Evolutionary conservation across 768 basidiomycete species (phyloP), one percentile per base, ranked within the genome.

Genomic region (Agrocybe praecox): DNA sequence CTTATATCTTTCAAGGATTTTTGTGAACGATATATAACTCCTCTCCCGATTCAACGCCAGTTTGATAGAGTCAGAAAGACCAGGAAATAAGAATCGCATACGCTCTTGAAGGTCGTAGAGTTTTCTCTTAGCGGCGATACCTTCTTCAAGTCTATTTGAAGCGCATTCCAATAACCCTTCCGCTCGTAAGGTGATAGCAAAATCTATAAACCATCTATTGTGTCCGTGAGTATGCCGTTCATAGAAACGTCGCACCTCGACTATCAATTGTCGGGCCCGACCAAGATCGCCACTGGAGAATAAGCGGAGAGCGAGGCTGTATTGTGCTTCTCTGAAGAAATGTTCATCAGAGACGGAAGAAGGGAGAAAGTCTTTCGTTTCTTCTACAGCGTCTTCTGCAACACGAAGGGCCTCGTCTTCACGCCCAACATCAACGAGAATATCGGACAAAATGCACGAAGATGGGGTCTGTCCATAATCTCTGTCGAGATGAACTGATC

Each of bases 151-250:
- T 29, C 29, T 18, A 23, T 52, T 56, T 6, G 17, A 21, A 6
- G 55, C 49, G 22, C 59, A 61, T 51, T 53, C 44, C 21, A 56
- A 21, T 5, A 61, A 33, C 0, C 52, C 52, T n/a, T 44, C 22
- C 10, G 23, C 17, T n/a, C 56, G 47, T 2, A 57, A 22, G 18
- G 46, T 44, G 18, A 44, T 33, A 17, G 56, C 53, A 5, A 57
- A 45, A n/a, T 49, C 24, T 23, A 50, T 46, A 23, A 23, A 57
- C 14, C 21, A 29, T 46, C 52, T 55, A 18, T 61, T 53, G 23
- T 48, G 55, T 12, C n/a, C 18, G 24, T 50, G 51, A 6, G 48
- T 22, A 15, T 21, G 22, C 33, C 50, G 33, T 36, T 49, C 49
- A 32, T 36, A 57, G 40, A 53, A 56, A 3, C 33, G 23, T 21